Base-by-base conservation (phyloP, 805 yeast species). In the Yarrowia phangngaensis region DNA sequence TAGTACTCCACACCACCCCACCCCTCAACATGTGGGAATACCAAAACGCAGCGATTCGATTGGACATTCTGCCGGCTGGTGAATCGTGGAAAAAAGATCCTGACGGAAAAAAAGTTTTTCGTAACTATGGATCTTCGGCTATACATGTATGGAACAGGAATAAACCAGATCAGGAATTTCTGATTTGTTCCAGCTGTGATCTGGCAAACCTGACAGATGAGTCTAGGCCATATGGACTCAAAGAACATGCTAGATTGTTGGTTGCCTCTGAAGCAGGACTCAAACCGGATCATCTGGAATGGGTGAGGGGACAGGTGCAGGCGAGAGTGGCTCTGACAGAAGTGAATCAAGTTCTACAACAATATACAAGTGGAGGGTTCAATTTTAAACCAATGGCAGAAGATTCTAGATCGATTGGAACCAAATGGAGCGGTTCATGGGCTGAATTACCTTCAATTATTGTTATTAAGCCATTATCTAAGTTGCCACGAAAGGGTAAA, bases 331-430 rank as follows among this genome's bases (percentile, higher is more conserved):
- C 35, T 14, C n/a, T 41, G 8, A 15, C 35, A 4, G 48, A 41
- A 4, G 35, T 41, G 16, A 29, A 30, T n/a, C 22, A 20, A 27
- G 35, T 30, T 8, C 35, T 41, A 20, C 35, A 29, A 6, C 35
- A 41, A 22, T 41, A 29, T n/a, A 30, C 29, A 4, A 41, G 23
- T 41, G 48, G 48, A 27, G 48, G 48, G 8, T 41, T 41, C 35
- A 14, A 41, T 22, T 41, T 41, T 28, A 41, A 29, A 20, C 48
- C 48, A 3, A 30, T 29, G 3, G 35, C 35, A 5, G 48, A 41
- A 12, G 35, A 41, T 24, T 27, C 45, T 14, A 38, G 27, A 13
- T 26, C 32, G 17, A 26, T 38, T 9, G 45, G 45, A 38, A 24
- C 32, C 4, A n/a, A 15, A 27, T 38, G 45, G 45, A 32, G 27